Percentiles rank a stretch among this genome's conserved stretches.
phyloP scores from a whole-genome alignment of 2,329 filamentous ascomycete genomes.

The Fonsecaea pedrosoi region DNA sequence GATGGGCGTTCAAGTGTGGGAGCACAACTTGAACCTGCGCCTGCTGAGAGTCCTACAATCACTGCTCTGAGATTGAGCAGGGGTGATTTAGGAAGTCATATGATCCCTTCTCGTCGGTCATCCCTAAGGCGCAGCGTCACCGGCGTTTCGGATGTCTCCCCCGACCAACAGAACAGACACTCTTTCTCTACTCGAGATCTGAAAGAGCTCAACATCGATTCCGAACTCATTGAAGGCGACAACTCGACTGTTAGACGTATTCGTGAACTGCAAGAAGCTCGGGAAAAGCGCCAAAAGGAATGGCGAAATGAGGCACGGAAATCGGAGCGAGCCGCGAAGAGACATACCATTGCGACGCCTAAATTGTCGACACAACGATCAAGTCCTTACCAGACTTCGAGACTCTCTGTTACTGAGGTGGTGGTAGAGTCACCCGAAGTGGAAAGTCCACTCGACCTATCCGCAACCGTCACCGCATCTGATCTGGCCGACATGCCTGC shows the following conservation, averaged over 20 bases:
- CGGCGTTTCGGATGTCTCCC: slow-evolving; percentile 72
- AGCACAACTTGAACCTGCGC: slow-evolving; percentile 14
- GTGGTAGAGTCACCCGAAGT: slow-evolving; percentile 34
- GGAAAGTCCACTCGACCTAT: slow-evolving; percentile 30
- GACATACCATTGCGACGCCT: slow-evolving; percentile 34
- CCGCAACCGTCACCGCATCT: slow-evolving; percentile 28
- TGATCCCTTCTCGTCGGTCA: slow-evolving; percentile 64
- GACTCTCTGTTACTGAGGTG: slow-evolving; percentile 39
- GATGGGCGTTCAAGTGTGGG: slow-evolving; percentile 24
- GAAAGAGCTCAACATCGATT: slow-evolving; percentile 50
- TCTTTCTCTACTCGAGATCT: slow-evolving; percentile 53
- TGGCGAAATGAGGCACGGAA: slow-evolving; percentile 40
- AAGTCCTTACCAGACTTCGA: slow-evolving; percentile 33
- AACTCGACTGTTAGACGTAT: slow-evolving; percentile 65
- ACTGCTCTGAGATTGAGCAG: slow-evolving; percentile 32
- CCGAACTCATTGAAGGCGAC: slow-evolving; percentile 54
- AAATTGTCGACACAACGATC: slow-evolving; percentile 33
- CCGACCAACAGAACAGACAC: slow-evolving; percentile 59
- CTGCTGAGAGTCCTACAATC: slow-evolving; percentile 22
- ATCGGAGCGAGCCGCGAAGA: slow-evolving; percentile 36
- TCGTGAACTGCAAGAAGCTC: slow-evolving; percentile 63
- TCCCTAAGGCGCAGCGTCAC: slow-evolving; percentile 45
- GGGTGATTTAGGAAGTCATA: slow-evolving; percentile 33
- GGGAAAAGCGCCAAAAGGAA: slow-evolving; percentile 52
- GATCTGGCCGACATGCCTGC: slow-evolving; percentile 37